Conservation (phyloP, 2,329 filamentous ascomycete genomes). For the Fusarium redolens region DNA sequence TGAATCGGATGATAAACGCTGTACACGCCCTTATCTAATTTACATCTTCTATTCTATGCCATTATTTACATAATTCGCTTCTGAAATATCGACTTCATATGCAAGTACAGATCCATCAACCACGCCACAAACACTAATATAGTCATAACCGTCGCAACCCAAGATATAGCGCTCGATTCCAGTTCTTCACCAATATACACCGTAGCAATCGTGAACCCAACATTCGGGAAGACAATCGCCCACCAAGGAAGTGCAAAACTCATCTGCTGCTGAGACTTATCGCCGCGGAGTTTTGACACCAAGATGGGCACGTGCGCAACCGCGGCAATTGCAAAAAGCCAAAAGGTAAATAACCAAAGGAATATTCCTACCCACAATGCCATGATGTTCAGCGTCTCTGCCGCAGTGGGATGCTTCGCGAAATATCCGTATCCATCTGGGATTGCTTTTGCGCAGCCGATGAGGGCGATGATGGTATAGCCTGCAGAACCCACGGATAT, state of each 20-base stretch:
- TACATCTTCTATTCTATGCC: accelerated
- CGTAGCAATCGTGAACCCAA: constrained; percentile 8
- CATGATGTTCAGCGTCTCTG: background rate
- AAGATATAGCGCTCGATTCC: background rate
- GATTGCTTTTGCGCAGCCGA: constrained; percentile 5
- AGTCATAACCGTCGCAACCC: constrained; percentile 5
- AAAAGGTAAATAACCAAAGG: constrained; percentile 1
- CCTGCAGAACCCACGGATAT: constrained; percentile 7
- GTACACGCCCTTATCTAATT: accelerated
- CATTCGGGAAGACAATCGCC: constrained; percentile 4
- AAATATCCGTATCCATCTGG: constrained; percentile 3
- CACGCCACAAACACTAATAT: background rate
- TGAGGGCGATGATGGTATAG: constrained; percentile 4
- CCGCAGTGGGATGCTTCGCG: background rate
- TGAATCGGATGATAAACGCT: accelerated
- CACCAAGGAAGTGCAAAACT: constrained; percentile 7
- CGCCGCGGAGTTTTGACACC: background rate
- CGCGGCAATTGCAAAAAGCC: background rate
- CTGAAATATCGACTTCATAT: constrained; percentile 2
- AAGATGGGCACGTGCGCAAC: constrained; percentile 5
- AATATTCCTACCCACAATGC: constrained; percentile 9
- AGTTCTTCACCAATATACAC: constrained; percentile 1
- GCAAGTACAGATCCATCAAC: constrained; percentile 4
- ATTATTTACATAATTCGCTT: background rate
- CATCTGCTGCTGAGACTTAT: background rate